Conservation (phyloP, 2,329 filamentous ascomycete genomes). For the Amauroascus niger region DNA sequence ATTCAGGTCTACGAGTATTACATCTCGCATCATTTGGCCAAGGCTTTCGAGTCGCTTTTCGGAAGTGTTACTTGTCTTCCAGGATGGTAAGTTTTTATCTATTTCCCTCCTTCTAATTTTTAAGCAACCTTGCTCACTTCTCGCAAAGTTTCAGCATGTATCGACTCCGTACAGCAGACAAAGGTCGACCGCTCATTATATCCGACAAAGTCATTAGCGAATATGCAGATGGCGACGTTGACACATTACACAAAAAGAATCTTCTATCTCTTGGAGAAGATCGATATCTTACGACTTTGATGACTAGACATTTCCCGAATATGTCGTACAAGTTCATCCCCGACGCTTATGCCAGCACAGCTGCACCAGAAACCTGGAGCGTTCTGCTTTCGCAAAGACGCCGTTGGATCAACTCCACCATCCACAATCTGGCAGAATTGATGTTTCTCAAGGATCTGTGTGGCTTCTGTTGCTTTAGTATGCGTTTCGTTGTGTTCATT, state of each 20-base stretch:
- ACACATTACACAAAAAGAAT: constrained; percentile 94
- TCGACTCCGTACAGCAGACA: constrained; percentile 83
- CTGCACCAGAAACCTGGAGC: constrained; percentile 86
- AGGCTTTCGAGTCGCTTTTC: constrained; percentile 96
- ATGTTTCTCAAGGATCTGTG: constrained; percentile 88
- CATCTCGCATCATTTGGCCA: constrained; percentile 92
- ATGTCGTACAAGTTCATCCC: constrained; percentile 97
- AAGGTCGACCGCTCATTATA: constrained; percentile 88
- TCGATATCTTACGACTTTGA: constrained; percentile 91
- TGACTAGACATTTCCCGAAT: constrained; percentile 92
- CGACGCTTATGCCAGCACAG: constrained; percentile 86
- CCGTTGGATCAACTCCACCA: constrained; percentile 98
- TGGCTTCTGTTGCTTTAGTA: constrained; percentile 97
- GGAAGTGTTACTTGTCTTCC: constrained; percentile 97
- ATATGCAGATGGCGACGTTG: constrained; percentile 79
- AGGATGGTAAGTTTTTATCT: constrained; percentile 66
- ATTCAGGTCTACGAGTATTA: constrained; percentile 99
- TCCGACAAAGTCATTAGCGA: constrained; percentile 78
- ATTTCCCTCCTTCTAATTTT: background rate
- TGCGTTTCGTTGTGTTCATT: constrained; percentile 92
- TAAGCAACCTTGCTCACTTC: constrained; percentile 30
- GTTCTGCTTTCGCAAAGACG: constrained; percentile 94
- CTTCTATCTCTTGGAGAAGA: constrained; percentile 87
- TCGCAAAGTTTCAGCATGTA: constrained; percentile 90
- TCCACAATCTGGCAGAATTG: constrained; percentile 90